Evolutionary conservation across 331 rosid species (phyloP).

Genomic region (Malus hybrid): DNA sequence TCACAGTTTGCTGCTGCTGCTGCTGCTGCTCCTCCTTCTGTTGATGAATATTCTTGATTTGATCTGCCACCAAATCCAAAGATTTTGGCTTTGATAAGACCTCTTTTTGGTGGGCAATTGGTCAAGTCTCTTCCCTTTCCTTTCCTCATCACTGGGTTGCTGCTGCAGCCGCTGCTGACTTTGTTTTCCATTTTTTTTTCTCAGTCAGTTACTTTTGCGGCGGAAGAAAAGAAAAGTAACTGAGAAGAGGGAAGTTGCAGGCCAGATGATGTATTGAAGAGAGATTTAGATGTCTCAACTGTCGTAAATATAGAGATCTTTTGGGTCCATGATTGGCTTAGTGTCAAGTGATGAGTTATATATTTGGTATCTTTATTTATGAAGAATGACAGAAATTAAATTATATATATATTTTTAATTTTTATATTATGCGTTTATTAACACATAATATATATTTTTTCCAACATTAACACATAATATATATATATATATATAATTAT

Average conservation of each 20-base stretch:
- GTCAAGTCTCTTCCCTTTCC: neutral
- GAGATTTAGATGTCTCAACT: neutral
- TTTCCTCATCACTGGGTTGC: neutral
- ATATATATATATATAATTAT: too few species aligned
- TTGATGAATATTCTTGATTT: neutral
- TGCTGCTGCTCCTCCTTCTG: neutral
- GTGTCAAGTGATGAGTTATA: neutral
- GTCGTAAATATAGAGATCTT: too few species aligned
- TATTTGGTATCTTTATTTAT: too few species aligned
- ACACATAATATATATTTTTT: too few species aligned
- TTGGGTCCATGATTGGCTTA: neutral
- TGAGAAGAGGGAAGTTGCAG: neutral
- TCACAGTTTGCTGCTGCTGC: neutral
- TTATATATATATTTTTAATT: too few species aligned
- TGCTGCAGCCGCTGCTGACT: neutral
- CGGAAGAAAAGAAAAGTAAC: neutral
- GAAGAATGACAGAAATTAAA: neutral
- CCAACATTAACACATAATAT: too few species aligned
- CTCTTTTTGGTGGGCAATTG: neutral
- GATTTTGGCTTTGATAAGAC: neutral
- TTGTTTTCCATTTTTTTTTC: neutral
- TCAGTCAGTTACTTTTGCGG: neutral
- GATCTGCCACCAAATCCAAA: neutral
- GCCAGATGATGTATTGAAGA: neutral
- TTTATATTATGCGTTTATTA: too few species aligned